Percentiles rank a stretch among this genome's conserved stretches.
Conservation (phyloP, 305 asterid species). For the Andrographis paniculata region DNA sequence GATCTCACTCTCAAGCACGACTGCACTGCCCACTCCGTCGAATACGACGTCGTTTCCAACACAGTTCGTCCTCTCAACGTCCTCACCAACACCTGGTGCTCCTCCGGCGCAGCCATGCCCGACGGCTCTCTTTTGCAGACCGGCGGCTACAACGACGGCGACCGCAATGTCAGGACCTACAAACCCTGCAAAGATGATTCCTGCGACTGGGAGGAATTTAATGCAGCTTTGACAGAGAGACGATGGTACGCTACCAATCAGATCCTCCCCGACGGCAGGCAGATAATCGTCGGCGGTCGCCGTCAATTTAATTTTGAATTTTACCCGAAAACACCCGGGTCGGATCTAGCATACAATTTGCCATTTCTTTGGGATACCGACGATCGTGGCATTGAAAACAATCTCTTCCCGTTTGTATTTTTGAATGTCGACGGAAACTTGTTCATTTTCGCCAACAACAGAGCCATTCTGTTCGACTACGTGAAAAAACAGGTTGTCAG, state of each 20-base stretch:
- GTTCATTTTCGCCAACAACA: conserved; percentile 30
- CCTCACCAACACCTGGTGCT: conserved; percentile 25
- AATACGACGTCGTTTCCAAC: conserved; percentile 26
- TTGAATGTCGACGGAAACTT: not conserved
- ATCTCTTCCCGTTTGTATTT: conserved; percentile 40
- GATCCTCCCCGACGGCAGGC: conserved; percentile 24
- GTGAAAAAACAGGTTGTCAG: conserved; percentile 21
- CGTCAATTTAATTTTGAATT: conserved; percentile 10
- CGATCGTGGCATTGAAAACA: conserved; percentile 32
- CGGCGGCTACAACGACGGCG: conserved; percentile 29
- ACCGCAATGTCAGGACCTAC: conserved; percentile 11
- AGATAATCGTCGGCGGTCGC: conserved; percentile 29
- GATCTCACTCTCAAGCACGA: conserved; percentile 18
- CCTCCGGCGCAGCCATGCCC: conserved; percentile 27
- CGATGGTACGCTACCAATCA: conserved; percentile 37
- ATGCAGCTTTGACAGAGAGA: conserved; percentile 9
- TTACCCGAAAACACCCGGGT: conserved; percentile 22
- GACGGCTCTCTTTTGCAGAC: conserved; percentile 26
- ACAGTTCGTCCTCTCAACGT: conserved; percentile 27
- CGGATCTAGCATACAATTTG: conserved; percentile 17
- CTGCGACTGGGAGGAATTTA: conserved; percentile 22
- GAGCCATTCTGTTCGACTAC: conserved; percentile 43
- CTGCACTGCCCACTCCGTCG: conserved; percentile 42
- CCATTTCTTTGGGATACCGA: conserved; percentile 33
- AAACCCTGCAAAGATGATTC: conserved; percentile 10